Evolutionary conservation across 1,284 basidiomycete genomes (phyloP).

Genomic region (Tylopilus sp.): DNA sequence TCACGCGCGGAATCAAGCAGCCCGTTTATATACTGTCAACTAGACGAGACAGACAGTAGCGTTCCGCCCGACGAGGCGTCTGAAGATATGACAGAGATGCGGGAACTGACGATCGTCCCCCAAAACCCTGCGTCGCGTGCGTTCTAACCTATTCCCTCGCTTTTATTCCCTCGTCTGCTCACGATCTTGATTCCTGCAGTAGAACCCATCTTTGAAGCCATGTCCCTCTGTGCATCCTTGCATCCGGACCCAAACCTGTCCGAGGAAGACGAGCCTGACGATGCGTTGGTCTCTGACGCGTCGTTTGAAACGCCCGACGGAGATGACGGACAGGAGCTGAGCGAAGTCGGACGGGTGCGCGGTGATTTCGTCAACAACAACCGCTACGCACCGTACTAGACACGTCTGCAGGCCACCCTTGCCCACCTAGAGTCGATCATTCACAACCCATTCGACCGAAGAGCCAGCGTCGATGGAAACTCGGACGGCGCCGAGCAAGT

Average conservation of each 20-base stretch:
- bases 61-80: slow-evolving; percentile 30
- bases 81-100: slow-evolving; percentile 50
- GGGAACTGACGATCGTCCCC: slow-evolving; percentile 75
- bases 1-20: slow-evolving; percentile 56
- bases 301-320: slow-evolving; percentile 61
- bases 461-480: slow-evolving; percentile 18
- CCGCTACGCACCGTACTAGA: slow-evolving; percentile 87
- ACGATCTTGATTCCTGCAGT: slow-evolving; percentile 45
- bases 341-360: slow-evolving; percentile 91
- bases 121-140: slow-evolving; percentile 54
- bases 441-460: slow-evolving; percentile 41
- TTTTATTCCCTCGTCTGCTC: slow-evolving; percentile 4
- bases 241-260: slow-evolving; percentile 72
- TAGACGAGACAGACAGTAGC: slow-evolving; percentile 57
- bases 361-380: slow-evolving; percentile 78
- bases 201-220: slow-evolving; percentile 81
- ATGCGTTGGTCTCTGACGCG: slow-evolving; percentile 50
- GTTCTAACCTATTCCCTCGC: slow-evolving; percentile 28
- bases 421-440: slow-evolving; percentile 75
- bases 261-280: slow-evolving; percentile 55
- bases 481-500: slow-evolving; percentile 15
- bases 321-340: slow-evolving; percentile 63
- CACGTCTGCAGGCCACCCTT: slow-evolving; percentile 60
- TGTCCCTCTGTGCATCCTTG: slow-evolving; percentile 86
- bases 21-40: slow-evolving; percentile 85